phyloP scores from a whole-genome alignment of 192 early-diverging fungal species.

The Helicostylum pulchrum region DNA sequence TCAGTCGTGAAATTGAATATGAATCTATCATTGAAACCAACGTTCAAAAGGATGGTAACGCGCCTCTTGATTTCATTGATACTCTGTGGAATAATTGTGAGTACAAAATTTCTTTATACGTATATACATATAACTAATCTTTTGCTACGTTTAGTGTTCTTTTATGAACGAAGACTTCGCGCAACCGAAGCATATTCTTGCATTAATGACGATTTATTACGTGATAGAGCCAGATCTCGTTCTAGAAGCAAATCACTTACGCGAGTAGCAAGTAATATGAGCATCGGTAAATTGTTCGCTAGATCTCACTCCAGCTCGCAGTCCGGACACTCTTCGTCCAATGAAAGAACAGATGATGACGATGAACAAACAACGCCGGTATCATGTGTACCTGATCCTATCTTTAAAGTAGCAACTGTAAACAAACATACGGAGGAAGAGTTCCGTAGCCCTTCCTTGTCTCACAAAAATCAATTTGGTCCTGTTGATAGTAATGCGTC shows the following conservation, averaged over 20 bases:
- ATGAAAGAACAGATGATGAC: background rate
- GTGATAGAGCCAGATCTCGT: conserved; percentile 7
- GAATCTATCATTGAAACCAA: conserved; percentile 6
- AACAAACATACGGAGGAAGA: background rate
- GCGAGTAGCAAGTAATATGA: conserved; percentile 1
- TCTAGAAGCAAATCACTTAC: conserved; percentile 12
- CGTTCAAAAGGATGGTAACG: background rate
- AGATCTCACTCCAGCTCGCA: conserved; percentile 2
- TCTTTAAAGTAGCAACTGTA: conserved; percentile 3
- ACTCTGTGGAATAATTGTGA: conserved; percentile 17
- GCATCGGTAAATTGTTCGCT: background rate
- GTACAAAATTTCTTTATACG: background rate
- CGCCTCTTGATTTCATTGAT: background rate
- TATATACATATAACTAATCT: background rate
- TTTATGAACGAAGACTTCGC: conserved; percentile 8
- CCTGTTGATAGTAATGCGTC: background rate
- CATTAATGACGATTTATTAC: background rate
- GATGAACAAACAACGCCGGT: background rate
- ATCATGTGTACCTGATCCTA: background rate
- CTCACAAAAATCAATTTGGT: background rate
- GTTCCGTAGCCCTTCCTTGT: background rate
- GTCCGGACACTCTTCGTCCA: conserved; percentile 2
- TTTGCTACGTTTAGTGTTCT: background rate
- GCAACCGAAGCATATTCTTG: background rate
- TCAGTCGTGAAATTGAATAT: conserved; percentile 10